Evolutionary conservation across 2,329 filamentous ascomycete genomes (phyloP).

Genomic region (Colletotrichum sublineola): DNA sequence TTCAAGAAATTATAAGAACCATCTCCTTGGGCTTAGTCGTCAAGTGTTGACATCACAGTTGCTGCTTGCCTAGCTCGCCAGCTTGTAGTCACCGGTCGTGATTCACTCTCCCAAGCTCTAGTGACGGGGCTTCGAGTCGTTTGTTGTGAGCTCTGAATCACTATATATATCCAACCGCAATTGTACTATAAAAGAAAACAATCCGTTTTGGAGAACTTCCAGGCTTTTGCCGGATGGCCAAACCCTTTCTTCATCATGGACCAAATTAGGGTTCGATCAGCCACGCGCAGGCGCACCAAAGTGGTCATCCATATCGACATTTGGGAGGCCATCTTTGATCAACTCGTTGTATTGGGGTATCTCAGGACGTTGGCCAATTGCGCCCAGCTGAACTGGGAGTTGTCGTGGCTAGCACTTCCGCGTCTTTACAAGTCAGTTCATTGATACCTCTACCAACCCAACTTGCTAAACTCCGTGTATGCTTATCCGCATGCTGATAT

Average conservation of each 20-base stretch:
- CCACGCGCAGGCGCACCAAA: neutral
- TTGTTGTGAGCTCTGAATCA: neutral
- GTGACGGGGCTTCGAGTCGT: no score
- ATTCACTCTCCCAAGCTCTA: neutral
- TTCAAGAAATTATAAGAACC: neutral
- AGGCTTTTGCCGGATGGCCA: neutral
- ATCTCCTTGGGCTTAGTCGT: neutral
- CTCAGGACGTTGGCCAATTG: constrained; percentile 13
- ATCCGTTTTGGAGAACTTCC: neutral
- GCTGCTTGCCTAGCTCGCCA: neutral
- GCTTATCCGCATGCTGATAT: neutral
- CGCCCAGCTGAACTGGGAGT: neutral
- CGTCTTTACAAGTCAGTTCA: constrained; percentile 21
- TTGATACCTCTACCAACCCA: neutral
- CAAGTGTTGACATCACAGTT: neutral
- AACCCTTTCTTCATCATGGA: neutral
- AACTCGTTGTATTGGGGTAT: neutral
- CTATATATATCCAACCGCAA: neutral
- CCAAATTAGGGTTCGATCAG: neutral
- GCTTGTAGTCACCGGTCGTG: no score
- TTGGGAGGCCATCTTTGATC: constrained; percentile 8
- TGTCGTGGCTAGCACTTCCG: neutral
- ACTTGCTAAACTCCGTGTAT: neutral
- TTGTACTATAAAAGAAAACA: no score
- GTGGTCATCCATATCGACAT: neutral